These are phyloP conservation scores for Drechmeria coniospora DNA, from an alignment of 2,329 filamentous ascomycete species.

Conservation along the genomic window DNA sequence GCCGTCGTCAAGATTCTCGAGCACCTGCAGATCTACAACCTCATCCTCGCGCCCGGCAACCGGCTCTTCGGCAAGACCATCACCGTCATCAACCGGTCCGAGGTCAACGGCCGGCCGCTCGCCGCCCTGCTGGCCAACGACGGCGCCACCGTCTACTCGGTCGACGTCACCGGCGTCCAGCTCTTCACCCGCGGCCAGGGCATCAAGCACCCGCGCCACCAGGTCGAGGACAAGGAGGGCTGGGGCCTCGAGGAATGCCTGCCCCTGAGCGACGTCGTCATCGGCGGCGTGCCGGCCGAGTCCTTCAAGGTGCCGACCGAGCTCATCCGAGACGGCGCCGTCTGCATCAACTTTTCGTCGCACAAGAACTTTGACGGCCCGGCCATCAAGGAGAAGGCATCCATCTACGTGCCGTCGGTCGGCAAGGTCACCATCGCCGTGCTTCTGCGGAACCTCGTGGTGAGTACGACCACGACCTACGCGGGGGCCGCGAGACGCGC, in stretches of 20 bases:
- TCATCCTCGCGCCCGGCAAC: slow-evolving; percentile 83
- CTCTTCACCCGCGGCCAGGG: slow-evolving; percentile 83
- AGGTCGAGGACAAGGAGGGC: slow-evolving; percentile 68
- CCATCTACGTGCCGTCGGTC: slow-evolving; percentile 91
- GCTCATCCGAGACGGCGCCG: slow-evolving; percentile 72
- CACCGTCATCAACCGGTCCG: slow-evolving; percentile 89
- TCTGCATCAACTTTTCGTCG: slow-evolving; percentile 98
- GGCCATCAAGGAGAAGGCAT: slow-evolving; percentile 85
- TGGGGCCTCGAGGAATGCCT: slow-evolving; percentile 70
- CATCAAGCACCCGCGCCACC: slow-evolving; percentile 70
- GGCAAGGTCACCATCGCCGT: slow-evolving; percentile 96
- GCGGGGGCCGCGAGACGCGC: neutral
- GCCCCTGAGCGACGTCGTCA: slow-evolving; percentile 83
- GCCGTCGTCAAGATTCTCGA: slow-evolving; percentile 96
- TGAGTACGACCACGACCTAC: slow-evolving; percentile 30
- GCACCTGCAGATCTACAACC: slow-evolving; percentile 91
- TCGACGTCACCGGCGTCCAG: slow-evolving; percentile 84
- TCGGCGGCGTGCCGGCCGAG: slow-evolving; percentile 79
- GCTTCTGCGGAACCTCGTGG: slow-evolving; percentile 73
- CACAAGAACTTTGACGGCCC: slow-evolving; percentile 81
- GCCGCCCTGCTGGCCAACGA: slow-evolving; percentile 92
- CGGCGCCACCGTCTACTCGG: slow-evolving; percentile 85
- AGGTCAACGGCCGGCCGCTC: slow-evolving; percentile 86
- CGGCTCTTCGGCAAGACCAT: slow-evolving; percentile 85
- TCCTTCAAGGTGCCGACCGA: slow-evolving; percentile 79